Evolutionary conservation across 2,329 filamentous ascomycete genomes (phyloP), one percentile per base, ranked within the genome.

Genomic region (Colletotrichum tropicicola): DNA sequence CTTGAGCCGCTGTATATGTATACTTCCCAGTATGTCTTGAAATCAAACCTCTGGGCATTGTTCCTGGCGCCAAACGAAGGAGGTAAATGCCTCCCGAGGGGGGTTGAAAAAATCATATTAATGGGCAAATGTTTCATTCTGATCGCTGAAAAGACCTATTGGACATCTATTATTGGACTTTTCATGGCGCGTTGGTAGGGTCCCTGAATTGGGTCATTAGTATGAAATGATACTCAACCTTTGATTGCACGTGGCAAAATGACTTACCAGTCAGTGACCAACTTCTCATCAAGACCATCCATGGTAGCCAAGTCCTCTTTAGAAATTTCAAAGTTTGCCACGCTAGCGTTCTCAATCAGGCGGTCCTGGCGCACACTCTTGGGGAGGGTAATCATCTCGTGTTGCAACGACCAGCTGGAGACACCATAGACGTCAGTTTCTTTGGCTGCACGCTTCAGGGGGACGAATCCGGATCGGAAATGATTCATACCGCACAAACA

Each of bases 401-500:
- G 87, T 75, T 96, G 92, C 68, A 95, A 77, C 58, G 88, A 90
- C 92, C 92, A 96, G 59, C 91, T 86, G 47, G 1, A 5, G 2
- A n/a, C 6, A 4, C 3, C 6, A 21, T n/a, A 7, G 41, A 15
- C n/a, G 15, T 51, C 13, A 49, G 21, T 2, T 43, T 48, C 19
- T 21, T 19, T 13, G 23, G 39, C n/a, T n/a, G n/a, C n/a, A 6
- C 35, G 32, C 4, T 13, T 12, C 5, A 23, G 32, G 13, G 37
- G 37, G n/a, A 41, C 12, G 9, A 5, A 12, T 10, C 4, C 2
- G 13, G 10, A 13, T 8, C 5, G 1, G 27, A 10, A 12, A 21
- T 5, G 1, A 45, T 1, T 19, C 77, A 67, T 56, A 83, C 81
- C 78, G 79, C 48, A 97, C 84, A 74, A 96, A 79, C 35, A 97